Base-by-base conservation (phyloP, 2,329 filamentous ascomycete genomes). In the Dactylonectria macrodidyma region DNA sequence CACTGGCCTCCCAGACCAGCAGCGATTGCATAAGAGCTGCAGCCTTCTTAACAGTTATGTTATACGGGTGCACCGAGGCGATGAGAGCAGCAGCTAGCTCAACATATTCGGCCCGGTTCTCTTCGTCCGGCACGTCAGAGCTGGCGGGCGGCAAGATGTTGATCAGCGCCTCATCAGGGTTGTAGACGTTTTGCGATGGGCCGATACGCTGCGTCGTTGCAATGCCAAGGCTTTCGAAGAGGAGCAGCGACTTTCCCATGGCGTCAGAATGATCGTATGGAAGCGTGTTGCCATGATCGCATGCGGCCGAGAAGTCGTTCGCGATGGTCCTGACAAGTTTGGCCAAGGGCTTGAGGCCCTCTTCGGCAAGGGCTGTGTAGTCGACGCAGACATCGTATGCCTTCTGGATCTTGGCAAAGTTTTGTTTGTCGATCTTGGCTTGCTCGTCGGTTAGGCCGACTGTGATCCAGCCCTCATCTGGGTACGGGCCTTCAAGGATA, bases 321-420 rank as follows among this genome's bases (percentile, higher is more conserved):
- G 63, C 48, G 26, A 72, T 26, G 3, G 51, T 24, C 14, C 84
- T 78, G n/a, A 93, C 80, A 10, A 93, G 78, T 5, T 85, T 78
- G 19, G 84, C 77, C 47, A 94, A 78, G 3, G 91, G 91, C 66
- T 84, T 77, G 6, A 86, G 81, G 2, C 90, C 91, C 8, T 84
- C 77, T 52, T 86, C 79, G 69, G 86, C 85, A 59, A 92, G 86
- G 9, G 81, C 79, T 7, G 86, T 82, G 75, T 91, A 87, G 73
- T 93, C 84, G 78, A 92, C 86, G 75, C 92, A 94, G 41, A 91
- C 87, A 69, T 89, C 81, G 74, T 93, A 94, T 0, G 86, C 88
- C 54, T 85, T 80, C 77, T 91, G 88, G 75, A 94, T 81, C 78
- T 91, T 91, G 67, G 88, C 80, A 74, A 93, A 93, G 76, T 92